phyloP scores from a whole-genome alignment of 495 filamentous ascomycete species.

The Podospora anserina region DNA sequence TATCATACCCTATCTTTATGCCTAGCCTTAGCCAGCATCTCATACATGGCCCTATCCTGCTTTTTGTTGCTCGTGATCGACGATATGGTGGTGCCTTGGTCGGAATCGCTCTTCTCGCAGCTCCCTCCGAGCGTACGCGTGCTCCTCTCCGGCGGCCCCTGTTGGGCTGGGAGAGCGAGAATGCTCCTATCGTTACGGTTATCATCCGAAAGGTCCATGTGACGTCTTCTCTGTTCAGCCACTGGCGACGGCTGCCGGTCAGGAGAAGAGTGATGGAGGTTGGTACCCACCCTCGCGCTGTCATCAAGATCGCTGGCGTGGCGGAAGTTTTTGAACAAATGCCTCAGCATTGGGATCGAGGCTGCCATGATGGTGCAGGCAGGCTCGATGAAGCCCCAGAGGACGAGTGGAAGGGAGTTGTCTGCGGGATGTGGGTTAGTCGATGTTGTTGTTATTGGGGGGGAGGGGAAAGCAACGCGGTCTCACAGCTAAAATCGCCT shows the following conservation, averaged over 20 bases:
- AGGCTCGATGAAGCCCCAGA: conserved; percentile 32
- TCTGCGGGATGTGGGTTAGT: conserved; percentile 10
- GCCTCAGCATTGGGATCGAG: conserved; percentile 32
- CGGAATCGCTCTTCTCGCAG: conserved; percentile 1
- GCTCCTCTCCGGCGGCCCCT: not conserved
- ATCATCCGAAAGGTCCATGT: not conserved
- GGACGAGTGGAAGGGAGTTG: conserved; percentile 24
- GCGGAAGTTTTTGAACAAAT: conserved; percentile 16
- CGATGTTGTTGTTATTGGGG: not conserved
- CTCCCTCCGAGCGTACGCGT: not conserved
- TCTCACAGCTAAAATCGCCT: conserved; percentile 31
- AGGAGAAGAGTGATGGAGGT: not conserved
- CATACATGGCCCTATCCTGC: not conserved
- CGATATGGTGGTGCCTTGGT: not conserved
- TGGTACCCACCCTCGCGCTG: not conserved
- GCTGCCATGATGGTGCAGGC: conserved; percentile 33
- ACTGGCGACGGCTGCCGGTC: not conserved
- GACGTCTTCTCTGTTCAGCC: not conserved
- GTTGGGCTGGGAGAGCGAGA: not conserved
- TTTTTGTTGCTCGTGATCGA: not conserved
- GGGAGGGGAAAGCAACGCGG: not conserved
- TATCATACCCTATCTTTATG: no score
- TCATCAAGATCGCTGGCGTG: conserved; percentile 2
- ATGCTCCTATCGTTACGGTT: conserved; percentile 2
- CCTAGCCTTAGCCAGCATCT: not conserved